Evolutionary conservation across 768 basidiomycete species (phyloP), one percentile per base, ranked within the genome.

Genomic region (Guyanaporus albipodus): DNA sequence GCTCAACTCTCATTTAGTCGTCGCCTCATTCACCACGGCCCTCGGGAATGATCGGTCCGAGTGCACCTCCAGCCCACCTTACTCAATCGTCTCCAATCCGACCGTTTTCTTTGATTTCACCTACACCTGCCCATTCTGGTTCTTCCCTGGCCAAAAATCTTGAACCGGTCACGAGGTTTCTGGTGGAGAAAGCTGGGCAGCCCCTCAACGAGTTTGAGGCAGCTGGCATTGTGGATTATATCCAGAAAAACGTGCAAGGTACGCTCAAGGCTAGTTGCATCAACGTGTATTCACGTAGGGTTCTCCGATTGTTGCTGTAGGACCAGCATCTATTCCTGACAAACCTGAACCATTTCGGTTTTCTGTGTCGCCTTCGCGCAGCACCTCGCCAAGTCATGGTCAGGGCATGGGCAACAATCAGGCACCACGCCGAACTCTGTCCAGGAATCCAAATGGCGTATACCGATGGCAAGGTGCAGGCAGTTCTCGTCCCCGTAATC

Each of bases 401-500:
- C 52, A 61, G 8, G 56, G 52, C 15, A 38, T 17, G 21, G 47
- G 47, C 26, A 44, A 46, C 31, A 21, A 14, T 6, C 67, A 66
- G 29, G 59, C 73, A 14, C 71, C 79, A 6, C 74, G 74, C 15
- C 81, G 75, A 58, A 80, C 74, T 9, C 67, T 90, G 7, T 60
- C 73, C 18, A 78, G 70, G 59, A 91, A 91, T 56, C 87, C 87
- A 0, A 91, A 90, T 59, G 87, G 87, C 18, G 59, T 68, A 27
- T 85, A 85, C 64, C 73, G 74, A 38, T 88, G 83, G 83, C 76
- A 82, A 53, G 88, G 87, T n/a, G 83, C 72, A 26, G 86, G 87
- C 34, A 87, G 84, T 55, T 80, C 87, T 11, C 81, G 76, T 55
- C 68, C 73, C 17, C 77, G 77, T 38, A 88, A 86, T 61, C 81